phyloP scores from a whole-genome alignment of 176 grass and related monocot species.

The Poa annua region DNA sequence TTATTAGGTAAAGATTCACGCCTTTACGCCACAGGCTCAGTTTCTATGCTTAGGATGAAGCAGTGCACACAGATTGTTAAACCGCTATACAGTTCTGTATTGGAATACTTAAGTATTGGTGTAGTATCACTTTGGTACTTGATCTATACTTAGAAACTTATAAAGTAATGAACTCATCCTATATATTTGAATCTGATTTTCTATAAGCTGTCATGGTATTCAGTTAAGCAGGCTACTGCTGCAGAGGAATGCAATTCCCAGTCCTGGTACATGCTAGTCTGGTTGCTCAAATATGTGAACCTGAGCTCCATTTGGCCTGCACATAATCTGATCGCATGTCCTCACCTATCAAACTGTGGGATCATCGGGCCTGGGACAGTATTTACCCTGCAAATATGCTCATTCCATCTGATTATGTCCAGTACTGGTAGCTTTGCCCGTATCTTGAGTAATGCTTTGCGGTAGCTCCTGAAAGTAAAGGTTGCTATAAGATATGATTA shows the following conservation, averaged over 20 bases:
- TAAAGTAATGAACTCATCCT: too few species aligned
- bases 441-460: not conserved
- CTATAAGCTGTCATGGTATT: too few species aligned
- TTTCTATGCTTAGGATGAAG: slow-evolving; percentile 12
- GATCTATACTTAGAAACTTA: not conserved
- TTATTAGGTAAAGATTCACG: too few species aligned
- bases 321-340: not conserved
- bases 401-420: not conserved
- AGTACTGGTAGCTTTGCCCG: not conserved
- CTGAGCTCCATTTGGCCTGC: slow-evolving; percentile 8
- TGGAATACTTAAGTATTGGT: not conserved
- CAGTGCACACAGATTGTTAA: not conserved
- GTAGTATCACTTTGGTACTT: not conserved
- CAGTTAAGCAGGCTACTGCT: too few species aligned
- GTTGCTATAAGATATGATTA: not conserved
- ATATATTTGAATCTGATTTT: too few species aligned
- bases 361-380: not conserved
- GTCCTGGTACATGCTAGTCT: too few species aligned
- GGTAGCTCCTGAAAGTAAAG: not conserved
- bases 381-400: not conserved
- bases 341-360: not conserved
- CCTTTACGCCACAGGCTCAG: not conserved
- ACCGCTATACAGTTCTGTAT: not conserved
- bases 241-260: too few species aligned
- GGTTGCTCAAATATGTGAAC: too few species aligned